Percentiles rank a stretch among this genome's conserved stretches.
phyloP scores from a whole-genome alignment of 148 eudicot species.

The Polygonum maritimum region DNA sequence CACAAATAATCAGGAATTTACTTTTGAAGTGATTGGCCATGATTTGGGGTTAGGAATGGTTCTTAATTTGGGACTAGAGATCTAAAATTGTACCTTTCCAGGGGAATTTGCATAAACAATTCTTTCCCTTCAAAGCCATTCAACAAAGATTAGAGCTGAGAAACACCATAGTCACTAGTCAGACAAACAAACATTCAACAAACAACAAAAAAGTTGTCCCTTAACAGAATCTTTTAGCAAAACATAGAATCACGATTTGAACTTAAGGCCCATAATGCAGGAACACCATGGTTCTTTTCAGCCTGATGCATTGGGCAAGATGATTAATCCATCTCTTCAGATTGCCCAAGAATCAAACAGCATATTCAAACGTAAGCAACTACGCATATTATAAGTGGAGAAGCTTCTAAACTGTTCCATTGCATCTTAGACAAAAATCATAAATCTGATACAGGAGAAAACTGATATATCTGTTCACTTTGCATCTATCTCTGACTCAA shows the following conservation, averaged over 20 bases:
- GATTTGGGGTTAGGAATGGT: background rate
- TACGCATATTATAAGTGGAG: background rate
- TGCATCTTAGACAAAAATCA: background rate
- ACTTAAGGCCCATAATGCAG: background rate
- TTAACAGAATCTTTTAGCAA: background rate
- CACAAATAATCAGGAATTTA: no score
- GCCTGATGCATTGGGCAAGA: no score
- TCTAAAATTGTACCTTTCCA: background rate
- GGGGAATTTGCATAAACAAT: no score
- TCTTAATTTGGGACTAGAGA: background rate
- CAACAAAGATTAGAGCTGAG: no score
- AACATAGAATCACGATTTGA: background rate
- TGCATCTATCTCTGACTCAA: background rate
- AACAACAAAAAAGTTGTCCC: no score
- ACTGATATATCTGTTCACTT: background rate
- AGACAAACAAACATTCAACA: no score
- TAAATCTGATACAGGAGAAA: background rate
- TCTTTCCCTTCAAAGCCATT: no score
- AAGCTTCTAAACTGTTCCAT: background rate
- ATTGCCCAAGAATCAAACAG: background rate
- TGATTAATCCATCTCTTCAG: background rate
- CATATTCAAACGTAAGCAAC: background rate
- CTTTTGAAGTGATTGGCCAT: background rate
- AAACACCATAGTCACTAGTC: no score
- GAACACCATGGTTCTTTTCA: no score